A percentile compares a stretch with the other conserved stretches of the same genome.
These are phyloP conservation scores for Tilletia walkeri DNA, from an alignment of 1,284 basidiomycete genomes.

Conservation along the genomic window DNA sequence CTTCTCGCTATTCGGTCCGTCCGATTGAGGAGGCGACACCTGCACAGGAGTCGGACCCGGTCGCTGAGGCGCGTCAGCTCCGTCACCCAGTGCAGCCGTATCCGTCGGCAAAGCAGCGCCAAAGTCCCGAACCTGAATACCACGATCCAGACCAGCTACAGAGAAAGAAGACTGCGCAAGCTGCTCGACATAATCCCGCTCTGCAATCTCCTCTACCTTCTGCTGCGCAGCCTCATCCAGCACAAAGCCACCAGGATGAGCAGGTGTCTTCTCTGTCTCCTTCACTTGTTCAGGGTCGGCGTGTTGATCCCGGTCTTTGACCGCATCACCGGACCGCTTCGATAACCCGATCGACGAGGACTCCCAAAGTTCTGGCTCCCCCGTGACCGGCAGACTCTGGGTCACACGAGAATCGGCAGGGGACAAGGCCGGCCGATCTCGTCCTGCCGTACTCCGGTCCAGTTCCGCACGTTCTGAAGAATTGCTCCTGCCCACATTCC, in stretches of 20 bases:
- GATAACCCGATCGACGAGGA: conserved; percentile 2
- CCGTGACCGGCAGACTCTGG: not conserved
- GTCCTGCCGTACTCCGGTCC: not conserved
- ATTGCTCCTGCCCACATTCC: no score
- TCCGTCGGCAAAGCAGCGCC: not conserved
- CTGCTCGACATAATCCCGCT: not conserved
- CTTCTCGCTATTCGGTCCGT: not conserved
- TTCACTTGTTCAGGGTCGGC: not conserved
- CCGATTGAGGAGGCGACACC: not conserved
- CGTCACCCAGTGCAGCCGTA: not conserved
- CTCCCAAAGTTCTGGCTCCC: not conserved
- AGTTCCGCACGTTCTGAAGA: not conserved
- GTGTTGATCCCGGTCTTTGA: not conserved
- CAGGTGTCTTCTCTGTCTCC: conserved; percentile 8
- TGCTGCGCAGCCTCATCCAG: conserved; percentile 5
- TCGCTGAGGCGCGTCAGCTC: not conserved
- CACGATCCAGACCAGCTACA: no score
- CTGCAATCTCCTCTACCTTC: conserved; percentile 1
- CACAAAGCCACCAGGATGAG: not conserved
- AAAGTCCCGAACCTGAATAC: no score
- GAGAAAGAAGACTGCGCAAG: not conserved
- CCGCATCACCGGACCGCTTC: not conserved
- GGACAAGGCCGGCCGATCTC: not conserved
- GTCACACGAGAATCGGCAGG: not conserved
- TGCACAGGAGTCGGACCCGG: conserved; percentile 42